Conservation (phyloP, 305 asterid species). For the Ilex paraguariensis region DNA sequence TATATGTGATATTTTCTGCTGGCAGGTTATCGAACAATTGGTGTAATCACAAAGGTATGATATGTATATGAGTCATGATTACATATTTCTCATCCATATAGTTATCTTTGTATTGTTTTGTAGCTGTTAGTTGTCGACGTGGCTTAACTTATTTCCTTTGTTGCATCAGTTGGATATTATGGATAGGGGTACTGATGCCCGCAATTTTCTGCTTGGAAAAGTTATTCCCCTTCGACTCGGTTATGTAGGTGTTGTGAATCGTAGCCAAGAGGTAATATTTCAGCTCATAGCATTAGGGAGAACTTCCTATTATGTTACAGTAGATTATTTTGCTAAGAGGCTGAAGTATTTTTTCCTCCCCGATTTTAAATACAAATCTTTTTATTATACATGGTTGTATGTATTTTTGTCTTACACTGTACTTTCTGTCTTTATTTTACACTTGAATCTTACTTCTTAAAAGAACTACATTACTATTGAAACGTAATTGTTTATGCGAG, state of each 20-base stretch:
- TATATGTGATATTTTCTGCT: constrained; percentile 18
- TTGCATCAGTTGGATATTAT: constrained; percentile 85
- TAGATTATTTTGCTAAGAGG: background rate
- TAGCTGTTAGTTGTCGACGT: background rate
- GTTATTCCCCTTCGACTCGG: constrained; percentile 98
- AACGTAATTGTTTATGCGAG: too few relatives aligned
- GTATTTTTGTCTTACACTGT: too few relatives aligned
- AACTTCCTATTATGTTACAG: too few relatives aligned
- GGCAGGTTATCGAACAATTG: constrained; percentile 89
- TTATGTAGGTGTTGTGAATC: constrained; percentile 94
- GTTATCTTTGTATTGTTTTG: background rate
- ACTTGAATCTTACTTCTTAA: too few relatives aligned
- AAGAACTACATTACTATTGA: too few relatives aligned
- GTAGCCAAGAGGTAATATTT: constrained; percentile 89
- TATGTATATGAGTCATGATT: background rate
- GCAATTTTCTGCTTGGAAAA: constrained; percentile 94
- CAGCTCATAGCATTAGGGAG: constrained; percentile 1
- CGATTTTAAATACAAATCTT: too few relatives aligned
- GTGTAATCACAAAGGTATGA: constrained; percentile 86
- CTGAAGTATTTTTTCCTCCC: constrained; percentile 9
- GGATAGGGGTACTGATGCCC: constrained; percentile 99
- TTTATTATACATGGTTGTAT: too few relatives aligned
- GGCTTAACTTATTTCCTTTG: constrained; percentile 18
- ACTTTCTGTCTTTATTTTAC: too few relatives aligned
- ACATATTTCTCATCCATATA: background rate